A percentile compares a stretch with the other conserved stretches of the same genome.
Evolutionary conservation across 495 filamentous ascomycete species (phyloP).

Genomic region (Annulohypoxylon bovei): DNA sequence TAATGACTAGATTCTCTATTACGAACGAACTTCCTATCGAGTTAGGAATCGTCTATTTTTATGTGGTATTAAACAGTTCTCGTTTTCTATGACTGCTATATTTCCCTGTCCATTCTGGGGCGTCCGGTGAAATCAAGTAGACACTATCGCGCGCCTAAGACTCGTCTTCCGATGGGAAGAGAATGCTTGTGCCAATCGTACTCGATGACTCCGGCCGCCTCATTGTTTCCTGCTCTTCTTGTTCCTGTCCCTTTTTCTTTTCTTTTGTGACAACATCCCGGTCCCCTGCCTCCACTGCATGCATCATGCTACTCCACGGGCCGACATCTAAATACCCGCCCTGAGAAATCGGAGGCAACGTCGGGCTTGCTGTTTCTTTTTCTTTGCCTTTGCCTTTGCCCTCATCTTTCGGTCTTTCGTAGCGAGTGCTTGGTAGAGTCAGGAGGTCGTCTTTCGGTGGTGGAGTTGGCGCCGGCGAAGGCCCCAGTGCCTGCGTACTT

Average conservation of each 20-base stretch:
- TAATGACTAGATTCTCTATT: conserved; percentile 15
- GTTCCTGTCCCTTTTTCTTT: neutral
- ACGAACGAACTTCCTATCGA: neutral
- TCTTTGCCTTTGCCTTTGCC: neutral
- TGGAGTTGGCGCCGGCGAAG: conserved; percentile 8
- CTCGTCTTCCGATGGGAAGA: conserved; percentile 32
- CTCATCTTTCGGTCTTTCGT: neutral
- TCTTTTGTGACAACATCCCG: neutral
- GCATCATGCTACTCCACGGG: neutral
- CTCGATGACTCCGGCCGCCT: neutral
- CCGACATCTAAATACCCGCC: neutral
- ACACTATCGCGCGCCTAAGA: neutral
- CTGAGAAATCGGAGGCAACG: neutral
- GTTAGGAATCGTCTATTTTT: neutral
- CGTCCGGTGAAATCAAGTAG: neutral
- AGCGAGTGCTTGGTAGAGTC: neutral
- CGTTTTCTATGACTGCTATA: neutral
- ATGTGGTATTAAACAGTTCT: neutral
- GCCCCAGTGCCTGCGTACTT: conserved; percentile 19
- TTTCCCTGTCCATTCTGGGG: neutral
- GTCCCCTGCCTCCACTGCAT: neutral
- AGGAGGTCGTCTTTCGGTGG: neutral
- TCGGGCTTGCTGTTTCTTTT: neutral
- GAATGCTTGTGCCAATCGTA: conserved; percentile 25
- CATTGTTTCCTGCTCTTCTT: neutral